Base-by-base conservation (phyloP, 2,329 filamentous ascomycete species). In the Geosmithia putterillii region DNA sequence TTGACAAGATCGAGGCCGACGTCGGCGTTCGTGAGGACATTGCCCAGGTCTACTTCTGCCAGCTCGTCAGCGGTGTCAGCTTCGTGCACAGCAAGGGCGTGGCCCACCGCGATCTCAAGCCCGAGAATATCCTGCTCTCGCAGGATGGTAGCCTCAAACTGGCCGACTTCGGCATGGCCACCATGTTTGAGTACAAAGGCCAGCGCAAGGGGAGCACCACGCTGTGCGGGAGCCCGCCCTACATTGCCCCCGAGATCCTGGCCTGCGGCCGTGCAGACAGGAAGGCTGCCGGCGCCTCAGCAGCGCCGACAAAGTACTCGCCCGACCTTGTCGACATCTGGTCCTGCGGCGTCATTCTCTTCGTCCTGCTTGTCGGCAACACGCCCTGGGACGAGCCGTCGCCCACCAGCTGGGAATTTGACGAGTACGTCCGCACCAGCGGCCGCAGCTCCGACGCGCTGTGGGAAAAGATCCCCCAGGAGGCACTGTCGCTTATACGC, bases 1-100 rank as follows among this genome's bases (percentile, higher is more conserved):
- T 98, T 61, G 92, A 98, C 77, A 98, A 98, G 70, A 96, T 98
- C 53, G 94, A 98, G 65, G 89, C 92, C 17, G 92, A 98, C 61
- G 86, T 90, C 38, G 92, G 92, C 40, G 87, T 96, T n/a, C 78
- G 83, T 7, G 81, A 94, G 60, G 86, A 96, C 58, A 87, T 98
- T 57, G 90, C 92, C 28, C 94, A 98, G 59, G 79, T 95, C 48
- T 98, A 96, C 67, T 98, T 98, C 61, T 76, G 82, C 3, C 92
- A 98, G 65, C 75, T 98, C 48, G 76, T 96, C 53, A 81, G 81
- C 57, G 92, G 90, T 8, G 85, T 96, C 48, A 83, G 83, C 56
- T 98, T 89, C 65, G 94, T 96, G 76, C 92, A 98, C 64, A 86
- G 85, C 28, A 95, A 92, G 61, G 92, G 92, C 18, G 85, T 98